Evolutionary conservation across 768 basidiomycete species (phyloP).

Genomic region (Paxillus ammoniavirescens): DNA sequence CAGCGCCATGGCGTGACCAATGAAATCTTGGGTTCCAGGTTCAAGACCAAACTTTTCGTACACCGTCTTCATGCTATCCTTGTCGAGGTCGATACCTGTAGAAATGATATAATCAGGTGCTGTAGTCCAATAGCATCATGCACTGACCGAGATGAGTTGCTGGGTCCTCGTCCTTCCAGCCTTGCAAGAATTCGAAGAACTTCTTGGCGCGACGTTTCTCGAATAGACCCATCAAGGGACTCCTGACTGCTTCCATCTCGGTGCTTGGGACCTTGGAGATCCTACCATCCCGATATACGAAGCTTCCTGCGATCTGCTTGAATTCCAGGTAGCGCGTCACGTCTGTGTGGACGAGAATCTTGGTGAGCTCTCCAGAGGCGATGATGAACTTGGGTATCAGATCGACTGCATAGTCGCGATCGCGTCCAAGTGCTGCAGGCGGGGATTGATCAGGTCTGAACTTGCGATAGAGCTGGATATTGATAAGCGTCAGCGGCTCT

Average conservation of each 20-base stretch:
- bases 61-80: slow-evolving; percentile 87
- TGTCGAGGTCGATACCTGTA: slow-evolving; percentile 84
- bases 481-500: slow-evolving; percentile 19
- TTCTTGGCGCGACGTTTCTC: slow-evolving; percentile 98
- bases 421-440: slow-evolving; percentile 86
- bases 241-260: slow-evolving; percentile 94
- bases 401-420: slow-evolving; percentile 97
- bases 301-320: slow-evolving; percentile 99
- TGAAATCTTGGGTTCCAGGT: slow-evolving; percentile 96
- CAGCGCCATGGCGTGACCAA: slow-evolving; percentile 98
- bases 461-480: slow-evolving; percentile 85
- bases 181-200: slow-evolving; percentile 96
- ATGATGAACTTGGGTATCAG: slow-evolving; percentile 99
- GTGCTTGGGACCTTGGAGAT: slow-evolving; percentile 98
- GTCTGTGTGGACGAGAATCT: slow-evolving; percentile 98
- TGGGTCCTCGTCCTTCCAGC: slow-evolving; percentile 95
- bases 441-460: slow-evolving; percentile 78
- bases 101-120: not conserved
- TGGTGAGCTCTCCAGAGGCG: slow-evolving; percentile 94
- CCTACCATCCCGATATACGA: slow-evolving; percentile 93
- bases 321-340: slow-evolving; percentile 99
- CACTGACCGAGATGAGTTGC: slow-evolving; percentile 87
- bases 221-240: slow-evolving; percentile 97
- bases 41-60: slow-evolving; percentile 98
- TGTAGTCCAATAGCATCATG: not conserved